Conservation (phyloP, 23 red algal species). For the Chondrus crispus region DNA sequence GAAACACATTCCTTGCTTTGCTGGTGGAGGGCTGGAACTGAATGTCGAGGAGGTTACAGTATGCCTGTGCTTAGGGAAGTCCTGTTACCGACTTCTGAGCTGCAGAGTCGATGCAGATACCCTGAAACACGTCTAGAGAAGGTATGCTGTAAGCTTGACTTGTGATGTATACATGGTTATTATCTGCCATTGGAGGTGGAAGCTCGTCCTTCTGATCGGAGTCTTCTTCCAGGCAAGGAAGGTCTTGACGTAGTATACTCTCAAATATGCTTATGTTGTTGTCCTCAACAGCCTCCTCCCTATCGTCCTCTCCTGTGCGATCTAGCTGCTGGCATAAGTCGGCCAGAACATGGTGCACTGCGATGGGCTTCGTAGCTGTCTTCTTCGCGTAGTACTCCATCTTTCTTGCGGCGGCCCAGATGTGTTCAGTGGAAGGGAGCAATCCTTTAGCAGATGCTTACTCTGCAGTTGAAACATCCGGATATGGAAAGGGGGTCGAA, state of each 20-base stretch:
- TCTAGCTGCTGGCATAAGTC: background rate
- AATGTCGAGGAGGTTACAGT: too few relatives aligned
- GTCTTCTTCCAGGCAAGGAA: background rate
- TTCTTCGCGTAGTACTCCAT: too few relatives aligned
- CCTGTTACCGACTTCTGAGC: background rate
- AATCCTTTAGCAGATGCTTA: too few relatives aligned
- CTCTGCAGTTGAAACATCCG: too few relatives aligned
- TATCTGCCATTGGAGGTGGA: background rate
- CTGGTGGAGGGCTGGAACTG: too few relatives aligned
- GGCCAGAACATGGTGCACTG: background rate
- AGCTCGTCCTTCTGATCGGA: background rate
- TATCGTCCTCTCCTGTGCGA: background rate
- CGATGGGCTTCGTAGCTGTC: background rate
- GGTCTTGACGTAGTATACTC: background rate
- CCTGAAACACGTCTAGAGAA: background rate
- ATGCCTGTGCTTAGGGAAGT: background rate
- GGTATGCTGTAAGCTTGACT: background rate
- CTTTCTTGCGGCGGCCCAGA: too few relatives aligned
- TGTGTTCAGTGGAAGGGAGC: too few relatives aligned
- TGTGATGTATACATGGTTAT: background rate
- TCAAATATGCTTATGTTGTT: background rate
- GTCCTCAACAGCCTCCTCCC: background rate
- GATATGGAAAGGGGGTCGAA: background rate
- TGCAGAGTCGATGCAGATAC: background rate
- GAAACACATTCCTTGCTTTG: too few relatives aligned